Base-by-base conservation (phyloP, 2,329 filamentous ascomycete species). In the Lasiodiplodia sp. region DNA sequence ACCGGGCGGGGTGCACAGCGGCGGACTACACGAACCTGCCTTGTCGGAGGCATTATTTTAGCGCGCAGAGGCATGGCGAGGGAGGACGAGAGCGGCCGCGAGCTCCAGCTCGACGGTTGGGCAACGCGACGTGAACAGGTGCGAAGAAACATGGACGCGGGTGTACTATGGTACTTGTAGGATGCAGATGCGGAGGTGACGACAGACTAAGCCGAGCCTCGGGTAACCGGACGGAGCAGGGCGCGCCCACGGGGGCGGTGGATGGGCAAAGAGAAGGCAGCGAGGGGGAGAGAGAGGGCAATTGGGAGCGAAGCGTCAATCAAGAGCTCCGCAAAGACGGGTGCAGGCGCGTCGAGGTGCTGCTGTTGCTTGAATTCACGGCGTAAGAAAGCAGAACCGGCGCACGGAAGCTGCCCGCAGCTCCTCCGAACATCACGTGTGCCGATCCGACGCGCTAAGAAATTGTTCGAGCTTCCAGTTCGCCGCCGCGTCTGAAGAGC, bases 61-160 rank as follows among this genome's bases (percentile, higher is more conserved):
- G 92, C 92, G 84, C 89, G 89, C 72, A 97, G 86, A 79, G 93
- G 93, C 93, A 97, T 97, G 68, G 75, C 81, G 74, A 71, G 47
- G 70, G 70, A 67, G 68, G 49, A 49, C 25, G 23, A 55, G 7
- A 62, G 49, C 49, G 51, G 75, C 70, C 78, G 78, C 72, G 78
- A 76, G 74, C 71, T 75, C 71, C 78, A 78, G 73, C 75, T 80
- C 76, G 78, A 75, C 78, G 77, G 78, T 70, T 77, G 75, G 68
- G 81, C 77, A 74, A 77, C 71, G 68, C 81, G 76, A 76, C 77
- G 75, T 72, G 80, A 76, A 58, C 78, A 75, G 68, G 77, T 76
- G 74, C 79, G 79, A 71, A 84, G 77, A 74, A 83, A 83, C 83
- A 85, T 85, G 78, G 14, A 31, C 57, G 65, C 66, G 68, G 63